Conservation (phyloP, 345 rosid genomes). For the Pelargonium nanum region DNA sequence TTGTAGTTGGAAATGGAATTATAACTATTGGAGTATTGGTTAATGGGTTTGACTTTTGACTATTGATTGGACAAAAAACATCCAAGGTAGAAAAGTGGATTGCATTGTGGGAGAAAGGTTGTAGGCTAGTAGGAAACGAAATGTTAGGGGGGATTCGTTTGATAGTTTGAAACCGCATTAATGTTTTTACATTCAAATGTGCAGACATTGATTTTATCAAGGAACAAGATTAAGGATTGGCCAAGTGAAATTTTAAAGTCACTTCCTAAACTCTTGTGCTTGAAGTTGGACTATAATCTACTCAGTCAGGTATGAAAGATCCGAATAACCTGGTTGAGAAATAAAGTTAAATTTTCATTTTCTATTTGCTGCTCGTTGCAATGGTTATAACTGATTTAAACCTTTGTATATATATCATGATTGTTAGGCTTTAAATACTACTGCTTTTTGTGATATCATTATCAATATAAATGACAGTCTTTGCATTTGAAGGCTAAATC, state of each 20-base stretch:
- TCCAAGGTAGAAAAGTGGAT: no score
- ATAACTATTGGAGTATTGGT: no score
- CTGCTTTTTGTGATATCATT: background rate
- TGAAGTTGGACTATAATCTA: slow-evolving; percentile 77
- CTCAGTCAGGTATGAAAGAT: slow-evolving; percentile 49
- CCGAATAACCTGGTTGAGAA: background rate
- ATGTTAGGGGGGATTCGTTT: no score
- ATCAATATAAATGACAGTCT: background rate
- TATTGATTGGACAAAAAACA: no score
- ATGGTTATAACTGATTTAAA: background rate
- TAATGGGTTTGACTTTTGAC: no score
- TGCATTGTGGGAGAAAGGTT: no score
- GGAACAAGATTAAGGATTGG: slow-evolving; percentile 78
- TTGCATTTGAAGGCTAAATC: background rate
- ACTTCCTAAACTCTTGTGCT: slow-evolving; percentile 52
- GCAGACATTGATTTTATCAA: slow-evolving; percentile 70
- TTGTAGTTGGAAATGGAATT: no score
- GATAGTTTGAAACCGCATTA: background rate
- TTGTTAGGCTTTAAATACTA: background rate
- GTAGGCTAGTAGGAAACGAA: no score
- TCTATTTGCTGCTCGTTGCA: background rate
- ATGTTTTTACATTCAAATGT: background rate
- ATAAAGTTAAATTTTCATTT: no score
- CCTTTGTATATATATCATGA: background rate
- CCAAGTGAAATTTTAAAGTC: slow-evolving; percentile 55